A percentile compares a stretch with the other conserved stretches of the same genome.
Evolutionary conservation across 495 filamentous ascomycete species (phyloP).

Genomic region (Coniosporium apollinis): DNA sequence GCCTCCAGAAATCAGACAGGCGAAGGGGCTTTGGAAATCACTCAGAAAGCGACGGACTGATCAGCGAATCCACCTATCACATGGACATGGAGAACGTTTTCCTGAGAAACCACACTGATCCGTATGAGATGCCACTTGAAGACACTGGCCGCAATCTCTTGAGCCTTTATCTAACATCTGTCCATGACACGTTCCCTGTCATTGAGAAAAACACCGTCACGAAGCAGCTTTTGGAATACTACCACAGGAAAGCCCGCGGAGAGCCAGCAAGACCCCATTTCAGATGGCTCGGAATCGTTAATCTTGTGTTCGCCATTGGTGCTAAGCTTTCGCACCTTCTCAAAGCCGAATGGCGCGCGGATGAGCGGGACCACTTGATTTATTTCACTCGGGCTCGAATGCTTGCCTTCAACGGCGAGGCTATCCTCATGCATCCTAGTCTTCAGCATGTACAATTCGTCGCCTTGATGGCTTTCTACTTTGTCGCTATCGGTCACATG

Average conservation of each 20-base stretch:
- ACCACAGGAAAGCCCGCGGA: conserved; percentile 24
- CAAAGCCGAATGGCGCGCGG: conserved; percentile 27
- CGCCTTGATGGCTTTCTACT: conserved; percentile 41
- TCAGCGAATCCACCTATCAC: conserved; percentile 29
- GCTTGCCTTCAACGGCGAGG: conserved; percentile 33
- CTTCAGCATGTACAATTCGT: conserved; percentile 41
- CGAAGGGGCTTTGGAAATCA: too few species aligned
- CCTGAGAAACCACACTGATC: conserved; percentile 27
- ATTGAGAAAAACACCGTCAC: conserved; percentile 38
- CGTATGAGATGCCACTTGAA: conserved; percentile 32
- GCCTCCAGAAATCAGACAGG: too few species aligned
- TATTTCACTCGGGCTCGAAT: conserved; percentile 39
- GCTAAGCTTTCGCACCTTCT: conserved; percentile 33
- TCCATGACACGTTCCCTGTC: conserved; percentile 45
- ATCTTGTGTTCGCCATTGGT: conserved; percentile 46
- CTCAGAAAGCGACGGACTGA: too few species aligned
- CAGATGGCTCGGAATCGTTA: conserved; percentile 41
- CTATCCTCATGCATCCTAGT: conserved; percentile 36
- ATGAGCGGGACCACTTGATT: conserved; percentile 33
- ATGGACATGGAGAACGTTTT: conserved; percentile 33
- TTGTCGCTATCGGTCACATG: conserved; percentile 38
- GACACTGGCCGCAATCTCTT: conserved; percentile 37
- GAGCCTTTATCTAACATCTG: conserved; percentile 38
- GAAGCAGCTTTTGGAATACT: conserved; percentile 26
- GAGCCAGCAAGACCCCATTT: conserved; percentile 8